Percentiles rank a stretch among this genome's conserved stretches.
Evolutionary conservation across 139 green algal genomes (phyloP).

Genomic region (Coelastrella sp.): DNA sequence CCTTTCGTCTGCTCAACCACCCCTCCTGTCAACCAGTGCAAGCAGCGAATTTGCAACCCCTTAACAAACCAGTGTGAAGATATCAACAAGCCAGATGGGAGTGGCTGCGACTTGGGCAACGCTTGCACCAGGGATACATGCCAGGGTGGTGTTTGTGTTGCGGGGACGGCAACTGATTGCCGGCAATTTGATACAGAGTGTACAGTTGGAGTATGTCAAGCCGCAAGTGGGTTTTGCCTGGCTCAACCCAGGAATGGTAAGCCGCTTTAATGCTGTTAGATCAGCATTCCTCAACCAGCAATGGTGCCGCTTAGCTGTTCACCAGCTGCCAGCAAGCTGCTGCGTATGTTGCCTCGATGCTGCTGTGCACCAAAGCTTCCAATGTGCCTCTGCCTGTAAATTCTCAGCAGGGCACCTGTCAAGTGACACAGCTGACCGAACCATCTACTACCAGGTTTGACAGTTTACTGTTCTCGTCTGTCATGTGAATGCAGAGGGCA

Average conservation of each 20-base stretch:
- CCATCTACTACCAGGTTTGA: too few species aligned
- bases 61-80: background rate
- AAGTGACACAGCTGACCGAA: too few species aligned
- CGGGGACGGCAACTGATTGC: background rate
- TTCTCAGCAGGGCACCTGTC: too few species aligned
- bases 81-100: background rate
- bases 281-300: background rate
- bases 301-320: background rate
- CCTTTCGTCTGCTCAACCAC: background rate
- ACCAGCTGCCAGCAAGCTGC: background rate
- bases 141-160: background rate
- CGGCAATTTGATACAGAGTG: background rate
- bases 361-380: background rate
- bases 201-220: background rate
- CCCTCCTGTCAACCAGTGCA: background rate
- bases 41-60: background rate
- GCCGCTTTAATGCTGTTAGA: background rate
- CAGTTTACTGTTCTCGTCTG: background rate
- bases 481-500: background rate
- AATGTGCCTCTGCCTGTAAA: too few species aligned
- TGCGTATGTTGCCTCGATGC: background rate
- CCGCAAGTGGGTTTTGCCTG: background rate
- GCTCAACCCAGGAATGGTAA: background rate
- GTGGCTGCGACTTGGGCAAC: background rate
- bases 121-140: constrained; percentile 9